These are phyloP conservation scores for Herpetomonas tarakana DNA, from an alignment of 208 protist genomes.

Conservation along the genomic window DNA sequence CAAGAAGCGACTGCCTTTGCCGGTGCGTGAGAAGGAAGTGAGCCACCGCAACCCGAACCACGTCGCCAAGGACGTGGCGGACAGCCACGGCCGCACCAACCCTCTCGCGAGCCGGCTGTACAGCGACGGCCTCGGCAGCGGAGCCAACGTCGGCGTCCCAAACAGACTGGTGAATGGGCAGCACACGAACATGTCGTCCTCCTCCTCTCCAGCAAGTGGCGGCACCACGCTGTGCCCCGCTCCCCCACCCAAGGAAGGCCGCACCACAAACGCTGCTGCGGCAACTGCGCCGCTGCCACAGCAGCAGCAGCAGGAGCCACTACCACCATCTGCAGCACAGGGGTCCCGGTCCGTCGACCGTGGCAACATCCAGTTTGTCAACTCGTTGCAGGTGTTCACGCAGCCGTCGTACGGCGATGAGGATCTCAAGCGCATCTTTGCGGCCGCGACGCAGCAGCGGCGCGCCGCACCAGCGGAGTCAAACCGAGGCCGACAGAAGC, in stretches of 20 bases:
- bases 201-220: background rate
- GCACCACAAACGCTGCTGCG: slow-evolving; percentile 9
- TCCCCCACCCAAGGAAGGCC: background rate
- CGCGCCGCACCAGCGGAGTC: slow-evolving; percentile 9
- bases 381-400: slow-evolving; percentile 71
- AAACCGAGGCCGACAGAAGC: slow-evolving; percentile 18
- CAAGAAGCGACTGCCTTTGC: background rate
- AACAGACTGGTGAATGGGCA: slow-evolving; percentile 47
- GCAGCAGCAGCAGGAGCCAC: slow-evolving; percentile 2
- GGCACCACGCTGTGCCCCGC: background rate
- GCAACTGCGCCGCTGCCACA: slow-evolving; percentile 8
- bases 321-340: background rate
- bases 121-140: slow-evolving; percentile 61
- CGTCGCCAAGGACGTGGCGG: slow-evolving; percentile 79
- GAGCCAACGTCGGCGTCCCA: slow-evolving; percentile 57
- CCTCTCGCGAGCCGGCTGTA: slow-evolving; percentile 72
- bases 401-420: slow-evolving; percentile 50
- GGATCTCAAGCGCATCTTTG: slow-evolving; percentile 52
- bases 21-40: slow-evolving; percentile 22
- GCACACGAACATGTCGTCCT: slow-evolving; percentile 13
- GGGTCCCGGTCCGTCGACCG: slow-evolving; percentile 5
- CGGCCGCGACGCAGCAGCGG: slow-evolving; percentile 28
- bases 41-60: slow-evolving; percentile 85
- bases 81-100: slow-evolving; percentile 63
- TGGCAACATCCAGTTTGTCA: slow-evolving; percentile 42